A percentile compares a stretch with the other conserved stretches of the same genome.
Evolutionary conservation across 805 yeast species (phyloP).

Genomic region (Wickerhamomyces bovis): DNA sequence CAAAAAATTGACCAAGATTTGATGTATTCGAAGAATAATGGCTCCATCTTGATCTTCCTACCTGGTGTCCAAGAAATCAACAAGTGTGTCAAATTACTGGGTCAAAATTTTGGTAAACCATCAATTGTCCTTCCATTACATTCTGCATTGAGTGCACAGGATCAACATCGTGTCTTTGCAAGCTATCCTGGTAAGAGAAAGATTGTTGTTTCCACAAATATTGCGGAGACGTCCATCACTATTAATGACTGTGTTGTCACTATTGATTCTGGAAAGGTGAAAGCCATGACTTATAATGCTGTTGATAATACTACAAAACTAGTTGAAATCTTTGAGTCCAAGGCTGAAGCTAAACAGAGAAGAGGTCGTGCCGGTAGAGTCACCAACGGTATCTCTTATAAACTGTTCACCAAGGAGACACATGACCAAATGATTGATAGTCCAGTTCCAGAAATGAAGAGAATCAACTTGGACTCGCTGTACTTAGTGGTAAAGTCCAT

Average conservation of each 20-base stretch:
- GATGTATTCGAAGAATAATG: conserved; percentile 35
- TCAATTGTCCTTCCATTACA: conserved; percentile 67
- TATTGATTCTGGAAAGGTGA: conserved; percentile 81
- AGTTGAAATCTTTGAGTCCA: conserved; percentile 80
- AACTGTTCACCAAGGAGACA: conserved; percentile 62
- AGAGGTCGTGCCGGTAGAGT: conserved; percentile 99
- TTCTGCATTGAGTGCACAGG: conserved; percentile 77
- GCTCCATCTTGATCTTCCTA: conserved; percentile 78
- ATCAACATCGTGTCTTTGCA: conserved; percentile 72
- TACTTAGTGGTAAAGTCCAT: conserved; percentile 82
- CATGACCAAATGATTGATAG: conserved; percentile 56
- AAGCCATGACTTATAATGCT: conserved; percentile 67
- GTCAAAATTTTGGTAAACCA: conserved; percentile 20
- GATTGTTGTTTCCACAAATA: conserved; percentile 83
- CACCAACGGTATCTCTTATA: conserved; percentile 73
- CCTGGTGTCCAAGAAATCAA: conserved; percentile 91
- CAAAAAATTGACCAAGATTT: conserved; percentile 46
- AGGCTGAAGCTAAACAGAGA: conserved; percentile 85
- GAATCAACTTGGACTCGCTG: conserved; percentile 78
- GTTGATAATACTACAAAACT: conserved; percentile 62
- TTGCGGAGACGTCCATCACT: conserved; percentile 96
- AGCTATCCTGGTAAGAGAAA: conserved; percentile 58
- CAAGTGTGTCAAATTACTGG: conserved; percentile 45
- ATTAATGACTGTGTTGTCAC: conserved; percentile 93
- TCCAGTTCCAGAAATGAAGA: conserved; percentile 84